Percentiles rank a stretch among this genome's conserved stretches.
Evolutionary conservation across 148 eudicot genomes (phyloP).

Genomic region (Chenopodium album): DNA sequence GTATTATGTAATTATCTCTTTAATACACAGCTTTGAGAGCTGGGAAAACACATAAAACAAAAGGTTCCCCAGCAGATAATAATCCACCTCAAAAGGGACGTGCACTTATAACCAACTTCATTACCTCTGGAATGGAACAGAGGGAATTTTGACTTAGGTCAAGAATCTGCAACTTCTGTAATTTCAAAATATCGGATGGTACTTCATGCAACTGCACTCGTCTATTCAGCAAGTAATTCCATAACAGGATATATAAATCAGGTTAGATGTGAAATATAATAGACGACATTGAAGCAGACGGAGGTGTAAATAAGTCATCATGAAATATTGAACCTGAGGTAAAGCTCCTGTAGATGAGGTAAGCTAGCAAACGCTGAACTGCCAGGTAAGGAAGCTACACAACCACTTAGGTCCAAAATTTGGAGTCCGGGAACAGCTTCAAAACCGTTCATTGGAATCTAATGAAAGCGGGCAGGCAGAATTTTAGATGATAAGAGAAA

Average conservation of each 20-base stretch:
- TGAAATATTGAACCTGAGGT: constrained; percentile 58
- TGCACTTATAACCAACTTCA: background rate
- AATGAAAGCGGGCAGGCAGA: constrained; percentile 10
- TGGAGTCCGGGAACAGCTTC: constrained; percentile 61
- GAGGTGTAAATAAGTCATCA: background rate
- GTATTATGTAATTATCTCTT: background rate
- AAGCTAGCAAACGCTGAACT: constrained; percentile 61
- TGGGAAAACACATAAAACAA: background rate
- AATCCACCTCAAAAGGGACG: background rate
- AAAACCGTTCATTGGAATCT: constrained; percentile 81
- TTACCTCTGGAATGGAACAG: constrained; percentile 59
- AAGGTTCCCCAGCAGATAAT: background rate
- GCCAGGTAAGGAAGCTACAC: constrained; percentile 60
- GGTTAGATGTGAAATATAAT: constrained; percentile 6
- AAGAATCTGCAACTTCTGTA: constrained; percentile 68
- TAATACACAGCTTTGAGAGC: background rate
- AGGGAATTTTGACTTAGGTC: constrained; percentile 84
- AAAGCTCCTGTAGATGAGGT: constrained; percentile 75
- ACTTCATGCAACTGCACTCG: constrained; percentile 69
- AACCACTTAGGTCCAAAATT: constrained; percentile 87
- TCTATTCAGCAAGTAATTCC: constrained; percentile 42
- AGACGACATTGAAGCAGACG: background rate
- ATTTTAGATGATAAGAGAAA: background rate
- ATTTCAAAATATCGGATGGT: constrained; percentile 55
- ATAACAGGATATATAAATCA: constrained; percentile 8